Base-by-base conservation (phyloP, 192 early-diverging fungal species). In the Oehlia diaphana region DNA sequence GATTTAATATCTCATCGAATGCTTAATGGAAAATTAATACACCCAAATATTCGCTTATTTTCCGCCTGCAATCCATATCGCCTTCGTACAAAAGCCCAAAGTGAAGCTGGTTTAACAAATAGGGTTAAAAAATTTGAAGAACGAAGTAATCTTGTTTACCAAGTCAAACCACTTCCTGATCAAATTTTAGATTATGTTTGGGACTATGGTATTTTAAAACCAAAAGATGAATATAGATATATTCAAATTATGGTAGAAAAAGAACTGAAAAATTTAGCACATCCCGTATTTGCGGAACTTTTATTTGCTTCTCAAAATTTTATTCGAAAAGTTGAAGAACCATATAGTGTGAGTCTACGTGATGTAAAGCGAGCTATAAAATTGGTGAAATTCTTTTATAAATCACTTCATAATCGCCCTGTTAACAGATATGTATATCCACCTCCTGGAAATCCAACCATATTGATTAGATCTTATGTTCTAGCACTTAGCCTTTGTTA, bases 241-340 rank as follows among this genome's bases (percentile, higher is more conserved):
- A 69, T 35, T 58, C 53, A 58, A 58, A 58, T 58, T 19, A 58
- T 58, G 53, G 53, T 58, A 5, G 53, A 58, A 21, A 58, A 58
- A 19, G 53, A 58, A 58, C 6, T 58, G 6, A 58, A 58, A 58
- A 58, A 19, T 6, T 23, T 49, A 16, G 19, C 67, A 23, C 13
- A 12, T 19, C 68, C 31, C 0, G 35, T 5, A 65, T 74, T 65
- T 53, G n/a, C 47, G 2, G 6, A 58, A 6, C 53, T 58, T 19
- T 58, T 78, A 10, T 78, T 73, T 49, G 63, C 75, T 13, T 78
- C 77, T 12, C 77, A 78, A 42, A 47, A 73, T 16, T 78, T 73
- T 21, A 78, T 78, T 44, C 77, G 77, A 5, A 49, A 74, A 31
- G 35, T 78, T 31, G 77, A 78, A 26, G 77, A 58, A 42, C 23